These are phyloP conservation scores for Nadsonia commutata DNA, from an alignment of 1,139 yeast genomes.

Conservation along the genomic window DNA sequence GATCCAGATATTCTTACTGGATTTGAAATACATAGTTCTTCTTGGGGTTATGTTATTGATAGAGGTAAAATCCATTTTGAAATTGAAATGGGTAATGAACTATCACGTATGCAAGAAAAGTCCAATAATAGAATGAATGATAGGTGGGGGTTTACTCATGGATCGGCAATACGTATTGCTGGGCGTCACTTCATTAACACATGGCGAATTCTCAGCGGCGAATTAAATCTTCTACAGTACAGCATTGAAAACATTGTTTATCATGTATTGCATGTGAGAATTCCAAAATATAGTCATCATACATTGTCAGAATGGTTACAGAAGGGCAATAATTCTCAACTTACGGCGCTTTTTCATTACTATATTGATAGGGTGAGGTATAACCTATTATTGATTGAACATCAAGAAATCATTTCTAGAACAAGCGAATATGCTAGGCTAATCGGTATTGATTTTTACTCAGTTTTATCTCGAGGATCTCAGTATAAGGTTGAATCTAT, in stretches of 20 bases:
- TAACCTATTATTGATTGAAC: conserved; percentile 37
- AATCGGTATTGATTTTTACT: conserved; percentile 78
- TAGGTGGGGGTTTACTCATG: conserved; percentile 72
- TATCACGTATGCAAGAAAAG: conserved; percentile 28
- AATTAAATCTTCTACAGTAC: conserved; percentile 49
- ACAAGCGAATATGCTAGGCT: conserved; percentile 76
- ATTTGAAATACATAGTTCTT: conserved; percentile 60
- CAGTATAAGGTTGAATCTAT: conserved; percentile 88
- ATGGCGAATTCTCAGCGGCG: conserved; percentile 64
- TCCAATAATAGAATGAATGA: conserved; percentile 39
- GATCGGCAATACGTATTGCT: conserved; percentile 48
- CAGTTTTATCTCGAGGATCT: conserved; percentile 81
- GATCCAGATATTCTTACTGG: conserved; percentile 84
- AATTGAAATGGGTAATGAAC: conserved; percentile 35
- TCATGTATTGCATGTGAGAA: conserved; percentile 47
- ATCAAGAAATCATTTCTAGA: conserved; percentile 52
- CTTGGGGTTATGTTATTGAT: conserved; percentile 85
- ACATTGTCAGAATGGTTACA: conserved; percentile 39
- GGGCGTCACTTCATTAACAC: conserved; percentile 77
- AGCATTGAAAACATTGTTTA: conserved; percentile 64
- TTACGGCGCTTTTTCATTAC: conserved; percentile 34
- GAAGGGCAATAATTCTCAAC: conserved; percentile 13
- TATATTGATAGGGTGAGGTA: conserved; percentile 35
- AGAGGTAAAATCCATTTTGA: conserved; percentile 36
- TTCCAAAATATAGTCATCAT: conserved; percentile 47